Base-by-base conservation (phyloP, 345 rosid species). In the Eucalyptus marginata region DNA sequence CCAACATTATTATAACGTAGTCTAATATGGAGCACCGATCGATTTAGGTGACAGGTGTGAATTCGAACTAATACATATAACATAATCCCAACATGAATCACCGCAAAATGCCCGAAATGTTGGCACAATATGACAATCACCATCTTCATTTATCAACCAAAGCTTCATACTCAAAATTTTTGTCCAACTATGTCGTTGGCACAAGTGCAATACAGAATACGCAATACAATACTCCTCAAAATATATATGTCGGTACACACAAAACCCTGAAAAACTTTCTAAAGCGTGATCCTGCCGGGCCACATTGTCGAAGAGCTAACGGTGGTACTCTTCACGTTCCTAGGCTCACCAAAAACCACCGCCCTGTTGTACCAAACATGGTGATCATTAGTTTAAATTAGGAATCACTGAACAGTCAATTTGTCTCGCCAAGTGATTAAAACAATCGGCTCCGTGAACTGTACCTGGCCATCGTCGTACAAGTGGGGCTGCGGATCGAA, bases 21-120 rank as follows among this genome's bases (percentile, higher is more conserved):
- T 71, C 1, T 43, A 13, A 71, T 2, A 68, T 17, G 44, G 12
- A 71, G 13, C 81, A 1, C 13, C 1, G 0, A 33, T 18, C 3
- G 4, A 1, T 44, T 36, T 10, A 36, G 8, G 4, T 10, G 46
- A 36, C 12, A 71, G 8, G 27, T 36, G 46, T 71, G 0, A 2
- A 36, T 18, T 36, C 0, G 14, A 36, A 71, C 0, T 8, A 71
- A 36, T 36, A 3, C 4, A 18, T 17, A 9, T 5, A 36, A 9
- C 46, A 68, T 16, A 71, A 11, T 10, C 25, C 25, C 8, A 1
- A 36, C 25, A 33, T 36, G 81, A 43, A 36, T 36, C 44, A 2
- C 44, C 1, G 0, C 46, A 36, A 71, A 68, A 71, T 36, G 46
- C 46, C 44, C 2, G 2, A 9, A 10, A 2, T 7, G 1, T 18